A percentile compares a stretch with the other conserved stretches of the same genome.
phyloP scores from a whole-genome alignment of 805 yeast genomes.

The Ogataea ganodermae region DNA sequence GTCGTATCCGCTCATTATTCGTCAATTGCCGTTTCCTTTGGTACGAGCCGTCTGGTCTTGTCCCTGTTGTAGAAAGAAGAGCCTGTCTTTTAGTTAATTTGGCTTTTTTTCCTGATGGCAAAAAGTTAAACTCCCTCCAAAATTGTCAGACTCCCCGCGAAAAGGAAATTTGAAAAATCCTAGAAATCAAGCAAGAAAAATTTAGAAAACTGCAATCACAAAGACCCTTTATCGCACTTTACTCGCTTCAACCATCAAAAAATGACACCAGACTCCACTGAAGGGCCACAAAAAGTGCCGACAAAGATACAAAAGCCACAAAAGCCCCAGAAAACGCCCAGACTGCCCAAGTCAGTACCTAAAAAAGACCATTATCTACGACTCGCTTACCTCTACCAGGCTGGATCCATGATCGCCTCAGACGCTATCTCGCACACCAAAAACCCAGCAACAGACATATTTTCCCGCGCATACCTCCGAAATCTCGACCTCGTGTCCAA shows the following conservation, averaged over 20 bases:
- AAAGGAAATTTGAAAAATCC: not conserved
- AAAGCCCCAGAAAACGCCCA: constrained; percentile 13
- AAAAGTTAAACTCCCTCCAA: not conserved
- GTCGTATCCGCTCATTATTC: constrained; percentile 94
- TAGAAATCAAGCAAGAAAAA: not conserved
- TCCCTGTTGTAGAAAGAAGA: too few species aligned
- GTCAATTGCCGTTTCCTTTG: constrained; percentile 2
- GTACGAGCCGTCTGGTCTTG: too few species aligned
- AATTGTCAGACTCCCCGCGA: not conserved
- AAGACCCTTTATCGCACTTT: too few species aligned
- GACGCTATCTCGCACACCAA: constrained; percentile 6
- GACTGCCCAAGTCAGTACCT: constrained; percentile 43
- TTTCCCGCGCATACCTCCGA: constrained; percentile 59
- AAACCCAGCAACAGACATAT: constrained; percentile 27
- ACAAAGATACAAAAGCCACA: not conserved
- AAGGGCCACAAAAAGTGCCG: constrained; percentile 2
- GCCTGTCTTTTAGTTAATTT: not conserved
- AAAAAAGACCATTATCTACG: constrained; percentile 63
- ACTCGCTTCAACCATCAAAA: not conserved
- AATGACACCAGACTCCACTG: not conserved
- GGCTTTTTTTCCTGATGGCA: constrained; percentile 9
- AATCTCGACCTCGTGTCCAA: constrained; percentile 63
- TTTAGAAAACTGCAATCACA: not conserved
- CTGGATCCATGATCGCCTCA: constrained; percentile 43
- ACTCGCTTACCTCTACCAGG: constrained; percentile 59